Base-by-base conservation (phyloP, 345 rosid genomes). In the Hypericum androsaemum region DNA sequence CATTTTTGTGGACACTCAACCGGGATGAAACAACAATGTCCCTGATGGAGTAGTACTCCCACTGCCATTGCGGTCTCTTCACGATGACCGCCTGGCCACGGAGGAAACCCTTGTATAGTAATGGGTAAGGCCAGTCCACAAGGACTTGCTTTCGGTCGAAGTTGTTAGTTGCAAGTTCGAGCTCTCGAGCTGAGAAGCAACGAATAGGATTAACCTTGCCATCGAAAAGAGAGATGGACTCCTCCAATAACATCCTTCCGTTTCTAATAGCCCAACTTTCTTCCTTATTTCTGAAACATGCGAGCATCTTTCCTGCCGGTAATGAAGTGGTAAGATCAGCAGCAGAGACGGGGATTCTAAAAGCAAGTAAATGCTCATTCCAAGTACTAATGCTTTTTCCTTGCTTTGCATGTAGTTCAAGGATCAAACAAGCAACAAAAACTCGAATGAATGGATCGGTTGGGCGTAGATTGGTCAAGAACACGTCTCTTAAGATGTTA, bases 121-220 rank as follows among this genome's bases (percentile, higher is more conserved):
- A 22, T 22, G 32, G 32, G 32, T 22, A 22, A 22, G 32, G 32
- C 32, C 4, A 4, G 32, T 4, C 32, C 4, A 22, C 32, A 0
- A 3, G 12, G 46, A 45, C 7, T 7, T 12, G 37, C 0, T 9
- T 5, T 43, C 47, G 39, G 22, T 22, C 32, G 4, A 66, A 47
- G 39, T 56, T n/a, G 42, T 50, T 50, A 15, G 47, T 66, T 40
- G 53, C 53, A 39, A 3, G 14, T 32, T 55, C 39, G 51, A 65
- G 52, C 12, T 65, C 65, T 13, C 36, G 12, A 1, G 53, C 44
- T 55, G 62, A 60, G 52, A 66, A 60, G 28, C 15, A 10, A 3
- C 49, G 42, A 10, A 59, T 54, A 10, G 55, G 60, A n/a, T 59
- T 58, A 22, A 8, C 36, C 43, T 13, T 39, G 6, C 59, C 68